A percentile compares a stretch with the other conserved stretches of the same genome.
phyloP scores from a whole-genome alignment of 1,284 basidiomycete genomes.

The Apiotrichum veenhuisii region DNA sequence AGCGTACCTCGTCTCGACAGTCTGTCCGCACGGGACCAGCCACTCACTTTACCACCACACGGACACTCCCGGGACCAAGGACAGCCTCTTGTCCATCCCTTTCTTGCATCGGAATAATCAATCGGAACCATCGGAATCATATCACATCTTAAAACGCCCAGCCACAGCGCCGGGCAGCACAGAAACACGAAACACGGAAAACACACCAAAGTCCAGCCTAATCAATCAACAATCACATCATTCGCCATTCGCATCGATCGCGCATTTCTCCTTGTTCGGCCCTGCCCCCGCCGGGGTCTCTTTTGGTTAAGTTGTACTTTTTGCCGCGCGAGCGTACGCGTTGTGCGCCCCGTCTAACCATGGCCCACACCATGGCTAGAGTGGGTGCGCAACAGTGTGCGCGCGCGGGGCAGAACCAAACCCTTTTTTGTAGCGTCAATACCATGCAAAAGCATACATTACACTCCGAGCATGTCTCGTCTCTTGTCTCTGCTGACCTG shows the following conservation, averaged over 20 bases:
- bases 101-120: background rate
- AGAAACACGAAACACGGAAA: too few relatives aligned
- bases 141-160: background rate
- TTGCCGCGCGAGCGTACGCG: background rate
- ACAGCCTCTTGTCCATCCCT: background rate
- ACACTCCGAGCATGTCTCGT: too few relatives aligned
- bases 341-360: too few relatives aligned
- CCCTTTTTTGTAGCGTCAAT: background rate
- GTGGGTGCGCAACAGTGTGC: too few relatives aligned
- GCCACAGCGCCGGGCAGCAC: too few relatives aligned
- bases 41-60: background rate
- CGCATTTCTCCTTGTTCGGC: background rate
- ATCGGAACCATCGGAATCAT: background rate
- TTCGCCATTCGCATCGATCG: background rate
- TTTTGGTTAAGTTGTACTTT: background rate
- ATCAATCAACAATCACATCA: too few relatives aligned
- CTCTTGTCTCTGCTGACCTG: too few relatives aligned
- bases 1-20: background rate
- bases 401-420: background rate
- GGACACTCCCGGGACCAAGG: background rate
- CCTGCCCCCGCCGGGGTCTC: background rate
- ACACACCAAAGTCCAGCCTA: background rate
- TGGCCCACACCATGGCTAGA: too few relatives aligned
- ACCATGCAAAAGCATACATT: background rate
- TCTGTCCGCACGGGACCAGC: background rate